Percentiles rank a stretch among this genome's conserved stretches.
Conservation (phyloP, 208 protist genomes). For the Angomonas desouzai region DNA sequence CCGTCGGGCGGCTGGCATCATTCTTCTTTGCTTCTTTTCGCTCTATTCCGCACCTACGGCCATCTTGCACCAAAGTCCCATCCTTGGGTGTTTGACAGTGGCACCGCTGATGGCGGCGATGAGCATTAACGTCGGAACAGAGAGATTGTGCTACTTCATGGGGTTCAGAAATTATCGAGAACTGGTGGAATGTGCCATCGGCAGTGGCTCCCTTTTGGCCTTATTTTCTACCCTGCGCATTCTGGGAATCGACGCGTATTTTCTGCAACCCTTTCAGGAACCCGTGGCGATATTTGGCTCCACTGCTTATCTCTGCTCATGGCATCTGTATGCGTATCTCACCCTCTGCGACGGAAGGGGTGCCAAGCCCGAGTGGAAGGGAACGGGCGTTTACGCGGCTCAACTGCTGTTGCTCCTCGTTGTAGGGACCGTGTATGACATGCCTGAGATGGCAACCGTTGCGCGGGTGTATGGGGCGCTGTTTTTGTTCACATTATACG, state of each 20-base stretch:
- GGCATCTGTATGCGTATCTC: slow-evolving; percentile 2
- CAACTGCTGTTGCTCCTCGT: slow-evolving; percentile 6
- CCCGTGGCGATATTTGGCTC: slow-evolving; percentile 15
- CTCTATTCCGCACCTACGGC: slow-evolving; percentile 8
- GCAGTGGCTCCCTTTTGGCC: slow-evolving; percentile 11
- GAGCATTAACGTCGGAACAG: neutral
- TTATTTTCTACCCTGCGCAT: slow-evolving; percentile 1
- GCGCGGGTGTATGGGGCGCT: slow-evolving; percentile 14
- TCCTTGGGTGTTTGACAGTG: slow-evolving; percentile 14
- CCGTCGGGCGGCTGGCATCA: too few species aligned
- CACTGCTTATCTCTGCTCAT: slow-evolving; percentile 13
- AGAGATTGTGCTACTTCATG: neutral
- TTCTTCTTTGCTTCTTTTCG: neutral
- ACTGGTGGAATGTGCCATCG: slow-evolving; percentile 6
- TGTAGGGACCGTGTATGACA: slow-evolving; percentile 7
- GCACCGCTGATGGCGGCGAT: neutral
- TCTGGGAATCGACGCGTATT: neutral
- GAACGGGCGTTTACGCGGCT: slow-evolving; percentile 4
- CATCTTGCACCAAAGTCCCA: slow-evolving; percentile 18
- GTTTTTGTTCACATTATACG: slow-evolving; percentile 16
- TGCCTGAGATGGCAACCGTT: slow-evolving; percentile 6
- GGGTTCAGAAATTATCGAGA: slow-evolving; percentile 3
- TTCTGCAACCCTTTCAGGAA: slow-evolving; percentile 12
- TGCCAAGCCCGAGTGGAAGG: too few species aligned
- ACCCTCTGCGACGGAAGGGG: neutral